phyloP scores from a whole-genome alignment of 306 rosid species.

The Prunus salicina region DNA sequence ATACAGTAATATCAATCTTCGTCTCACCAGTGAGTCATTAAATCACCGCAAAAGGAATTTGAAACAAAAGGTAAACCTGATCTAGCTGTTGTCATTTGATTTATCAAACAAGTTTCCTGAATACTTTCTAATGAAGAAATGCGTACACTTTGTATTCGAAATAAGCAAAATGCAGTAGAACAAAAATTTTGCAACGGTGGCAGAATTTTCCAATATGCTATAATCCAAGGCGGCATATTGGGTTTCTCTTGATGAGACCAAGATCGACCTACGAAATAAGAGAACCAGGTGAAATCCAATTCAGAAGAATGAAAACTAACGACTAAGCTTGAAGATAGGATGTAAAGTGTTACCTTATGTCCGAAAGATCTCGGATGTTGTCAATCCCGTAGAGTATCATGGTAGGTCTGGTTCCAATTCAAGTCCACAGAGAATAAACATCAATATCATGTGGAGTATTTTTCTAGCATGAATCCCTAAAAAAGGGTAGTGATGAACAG shows the following conservation, averaged over 20 bases:
- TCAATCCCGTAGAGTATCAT: slow-evolving; percentile 85
- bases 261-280: slow-evolving; percentile 70
- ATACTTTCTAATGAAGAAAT: too few species aligned
- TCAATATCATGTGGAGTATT: not conserved
- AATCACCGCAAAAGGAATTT: too few species aligned
- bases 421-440: not conserved
- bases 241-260: slow-evolving; percentile 78
- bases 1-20: too few species aligned
- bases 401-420: slow-evolving; percentile 67
- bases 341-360: slow-evolving; percentile 55
- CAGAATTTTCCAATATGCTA: not conserved
- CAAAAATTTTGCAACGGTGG: not conserved
- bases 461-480: not conserved
- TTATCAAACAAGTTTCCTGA: too few species aligned
- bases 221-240: slow-evolving; percentile 82
- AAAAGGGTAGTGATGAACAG: not conserved
- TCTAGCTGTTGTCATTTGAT: too few species aligned
- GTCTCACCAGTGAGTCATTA: too few species aligned
- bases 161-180: not conserved
- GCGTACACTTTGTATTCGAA: not conserved
- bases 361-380: slow-evolving; percentile 96
- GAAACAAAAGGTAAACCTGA: too few species aligned
- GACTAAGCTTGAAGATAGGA: not conserved
- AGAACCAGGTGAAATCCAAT: not conserved
- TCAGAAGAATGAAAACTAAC: slow-evolving; percentile 8